Evolutionary conservation across 495 filamentous ascomycete genomes (phyloP), one percentile per base, ranked within the genome.

Genomic region (Penicillium pancosmium): DNA sequence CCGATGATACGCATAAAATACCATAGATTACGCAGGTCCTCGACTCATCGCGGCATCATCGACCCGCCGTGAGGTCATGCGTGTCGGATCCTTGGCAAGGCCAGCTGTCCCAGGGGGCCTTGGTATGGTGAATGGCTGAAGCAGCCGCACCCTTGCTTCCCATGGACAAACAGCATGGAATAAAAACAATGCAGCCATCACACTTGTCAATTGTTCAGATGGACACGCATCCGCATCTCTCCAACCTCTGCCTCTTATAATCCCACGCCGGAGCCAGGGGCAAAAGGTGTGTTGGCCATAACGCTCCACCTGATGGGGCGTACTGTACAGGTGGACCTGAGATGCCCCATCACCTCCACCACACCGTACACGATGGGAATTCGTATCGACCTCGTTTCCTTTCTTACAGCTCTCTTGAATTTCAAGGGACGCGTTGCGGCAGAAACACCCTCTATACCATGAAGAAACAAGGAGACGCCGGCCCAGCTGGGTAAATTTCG

Each of bases 51-150:
- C 61, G 25, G 53, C 60, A 66, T 66, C 64, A 66, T 66, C 55
- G 64, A 67, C 55, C 61, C 57, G 60, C 60, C 54, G 63, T 64
- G 64, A 67, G 57, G 64, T 67, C 64, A 67, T 67, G 61, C 54
- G 63, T 19, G 48, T 16, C 40, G 46, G n/a, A 54, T 52, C 38
- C 41, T 54, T 54, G 55, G 55, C 48, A 52, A 43, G 48, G 44
- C 46, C 62, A 65, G 59, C 56, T 65, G 55, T 55, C 59, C 59
- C 16, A 31, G 11, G 36, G 36, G 15, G 5, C 5, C 27, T 13
- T 40, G 36, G 36, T 40, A 40, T 40, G 36, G 36, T 40, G 2
- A n/a, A n/a, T n/a, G 36, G 36, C 36, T 40, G 36, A 40, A n/a
- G 43, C 2, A 46, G 27, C 27, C 16, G 5, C 15, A 19, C 43